A percentile compares a stretch with the other conserved stretches of the same genome.
phyloP scores from a whole-genome alignment of 768 basidiomycete species.

The Calocera viscosa region DNA sequence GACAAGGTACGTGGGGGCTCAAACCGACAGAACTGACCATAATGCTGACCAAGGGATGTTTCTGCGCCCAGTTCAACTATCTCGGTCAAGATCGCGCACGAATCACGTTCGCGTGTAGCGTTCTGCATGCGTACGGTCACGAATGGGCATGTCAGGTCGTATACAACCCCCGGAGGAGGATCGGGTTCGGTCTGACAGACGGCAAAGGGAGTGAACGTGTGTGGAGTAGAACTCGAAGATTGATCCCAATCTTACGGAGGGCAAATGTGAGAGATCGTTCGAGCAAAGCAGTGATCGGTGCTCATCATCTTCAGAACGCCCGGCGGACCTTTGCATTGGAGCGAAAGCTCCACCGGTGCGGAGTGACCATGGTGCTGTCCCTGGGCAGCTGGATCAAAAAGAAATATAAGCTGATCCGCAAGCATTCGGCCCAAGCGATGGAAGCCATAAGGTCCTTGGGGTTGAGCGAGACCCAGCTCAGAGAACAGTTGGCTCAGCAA shows the following conservation, averaged over 20 bases:
- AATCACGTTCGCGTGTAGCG: background rate
- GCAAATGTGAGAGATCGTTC: slow-evolving; percentile 9
- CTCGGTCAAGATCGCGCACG: background rate
- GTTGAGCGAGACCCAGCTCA: background rate
- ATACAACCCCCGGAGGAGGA: slow-evolving; percentile 1
- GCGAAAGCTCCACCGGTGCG: background rate
- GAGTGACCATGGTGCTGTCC: background rate
- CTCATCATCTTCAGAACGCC: background rate
- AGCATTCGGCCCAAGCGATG: background rate
- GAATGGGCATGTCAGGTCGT: slow-evolving; percentile 12
- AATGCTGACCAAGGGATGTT: too few species aligned
- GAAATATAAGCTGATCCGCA: background rate
- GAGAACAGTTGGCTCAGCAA: too few species aligned
- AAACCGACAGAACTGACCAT: too few species aligned
- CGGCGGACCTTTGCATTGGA: too few species aligned
- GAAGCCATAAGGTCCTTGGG: background rate
- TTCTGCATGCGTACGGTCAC: slow-evolving; percentile 12
- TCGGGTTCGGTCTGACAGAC: slow-evolving; percentile 3
- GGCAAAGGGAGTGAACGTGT: slow-evolving; percentile 15
- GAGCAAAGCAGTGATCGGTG: background rate
- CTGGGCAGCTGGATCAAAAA: background rate
- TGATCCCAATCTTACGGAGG: slow-evolving; percentile 8
- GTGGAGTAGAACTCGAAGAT: slow-evolving; percentile 5
- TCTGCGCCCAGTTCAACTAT: background rate
- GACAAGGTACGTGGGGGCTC: slow-evolving; percentile 1